These are phyloP conservation scores for Nevesoporus exiguus DNA, from an alignment of 768 basidiomycete genomes.

Conservation along the genomic window DNA sequence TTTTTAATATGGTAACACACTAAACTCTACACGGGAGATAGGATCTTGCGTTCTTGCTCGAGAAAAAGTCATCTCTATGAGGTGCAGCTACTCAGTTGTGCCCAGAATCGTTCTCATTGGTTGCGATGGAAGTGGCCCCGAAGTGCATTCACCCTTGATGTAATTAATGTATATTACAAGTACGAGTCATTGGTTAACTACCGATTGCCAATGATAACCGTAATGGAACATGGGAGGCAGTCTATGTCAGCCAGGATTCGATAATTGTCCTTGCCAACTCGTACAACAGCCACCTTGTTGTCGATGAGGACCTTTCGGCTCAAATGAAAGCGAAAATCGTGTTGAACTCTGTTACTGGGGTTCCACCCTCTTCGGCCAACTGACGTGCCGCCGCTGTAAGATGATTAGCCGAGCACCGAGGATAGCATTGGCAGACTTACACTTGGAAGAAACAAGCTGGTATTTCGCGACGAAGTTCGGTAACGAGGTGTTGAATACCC, in stretches of 20 bases:
- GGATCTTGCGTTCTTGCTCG: slow-evolving; percentile 23
- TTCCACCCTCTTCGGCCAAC: slow-evolving; percentile 63
- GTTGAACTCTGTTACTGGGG: slow-evolving; percentile 59
- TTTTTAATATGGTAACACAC: neutral
- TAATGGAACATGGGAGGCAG: neutral
- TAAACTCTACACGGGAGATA: slow-evolving; percentile 8
- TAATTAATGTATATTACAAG: too few species aligned
- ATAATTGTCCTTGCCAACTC: slow-evolving; percentile 73
- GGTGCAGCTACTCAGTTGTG: neutral
- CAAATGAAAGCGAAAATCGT: slow-evolving; percentile 46
- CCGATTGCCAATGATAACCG: neutral
- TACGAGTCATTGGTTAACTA: neutral
- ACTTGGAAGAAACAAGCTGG: slow-evolving; percentile 58
- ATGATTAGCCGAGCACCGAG: slow-evolving; percentile 6
- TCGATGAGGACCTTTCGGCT: slow-evolving; percentile 52
- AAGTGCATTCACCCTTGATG: slow-evolving; percentile 1
- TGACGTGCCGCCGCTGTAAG: slow-evolving; percentile 58
- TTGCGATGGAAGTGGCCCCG: neutral
- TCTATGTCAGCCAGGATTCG: slow-evolving; percentile 46
- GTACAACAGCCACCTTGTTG: slow-evolving; percentile 56
- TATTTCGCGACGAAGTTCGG: slow-evolving; percentile 59
- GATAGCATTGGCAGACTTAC: slow-evolving; percentile 39
- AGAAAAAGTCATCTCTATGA: slow-evolving; percentile 3
- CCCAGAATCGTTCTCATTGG: neutral
- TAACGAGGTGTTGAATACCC: slow-evolving; percentile 53